Conservation (phyloP, 768 basidiomycete genomes). For the Mycena leptocephala region DNA sequence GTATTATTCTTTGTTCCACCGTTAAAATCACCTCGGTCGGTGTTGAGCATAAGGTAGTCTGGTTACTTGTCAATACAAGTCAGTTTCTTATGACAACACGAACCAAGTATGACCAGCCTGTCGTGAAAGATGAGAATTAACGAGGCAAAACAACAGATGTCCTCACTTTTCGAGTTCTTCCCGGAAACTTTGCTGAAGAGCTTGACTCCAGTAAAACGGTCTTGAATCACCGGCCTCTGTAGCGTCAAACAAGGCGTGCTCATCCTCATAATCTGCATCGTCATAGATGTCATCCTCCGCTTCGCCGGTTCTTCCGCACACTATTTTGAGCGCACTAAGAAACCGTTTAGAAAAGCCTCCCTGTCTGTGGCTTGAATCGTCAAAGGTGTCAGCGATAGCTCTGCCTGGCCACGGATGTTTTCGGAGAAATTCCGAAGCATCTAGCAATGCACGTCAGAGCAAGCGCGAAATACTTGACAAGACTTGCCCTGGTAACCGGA, state of each 20-base stretch:
- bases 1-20: background rate
- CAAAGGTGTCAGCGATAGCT: constrained; percentile 88
- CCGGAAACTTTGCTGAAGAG: constrained; percentile 86
- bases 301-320: constrained; percentile 90
- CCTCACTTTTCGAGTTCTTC: constrained; percentile 91
- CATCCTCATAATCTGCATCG: constrained; percentile 84
- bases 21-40: constrained; percentile 72
- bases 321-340: constrained; percentile 77
- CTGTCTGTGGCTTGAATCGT: constrained; percentile 86
- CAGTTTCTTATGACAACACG: background rate
- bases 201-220: constrained; percentile 88
- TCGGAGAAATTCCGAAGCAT: constrained; percentile 90
- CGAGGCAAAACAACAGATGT: background rate
- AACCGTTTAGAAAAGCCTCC: constrained; percentile 80
- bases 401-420: constrained; percentile 93
- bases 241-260: constrained; percentile 77
- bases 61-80: constrained; percentile 19
- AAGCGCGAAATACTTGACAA: background rate
- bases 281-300: constrained; percentile 76
- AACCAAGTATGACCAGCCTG: constrained; percentile 90
- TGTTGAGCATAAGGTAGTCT: constrained; percentile 96
- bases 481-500: constrained; percentile 82
- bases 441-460: constrained; percentile 51
- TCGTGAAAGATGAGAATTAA: constrained; percentile 25
- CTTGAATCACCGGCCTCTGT: constrained; percentile 71